Percentiles rank a stretch among this genome's conserved stretches.
Evolutionary conservation across 345 rosid species (phyloP).

Genomic region (Salix udensis): DNA sequence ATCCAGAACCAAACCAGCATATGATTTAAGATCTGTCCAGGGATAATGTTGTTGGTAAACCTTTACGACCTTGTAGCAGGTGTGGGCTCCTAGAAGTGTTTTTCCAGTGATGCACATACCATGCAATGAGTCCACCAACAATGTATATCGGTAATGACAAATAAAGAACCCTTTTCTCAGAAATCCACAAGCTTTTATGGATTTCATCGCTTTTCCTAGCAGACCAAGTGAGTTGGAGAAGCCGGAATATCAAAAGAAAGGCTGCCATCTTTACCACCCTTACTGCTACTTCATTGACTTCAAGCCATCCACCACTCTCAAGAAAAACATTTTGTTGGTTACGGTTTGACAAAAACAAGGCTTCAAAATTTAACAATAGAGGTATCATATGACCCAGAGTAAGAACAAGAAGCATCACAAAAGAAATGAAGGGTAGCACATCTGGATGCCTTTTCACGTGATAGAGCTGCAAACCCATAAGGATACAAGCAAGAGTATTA

Average conservation of each 20-base stretch:
- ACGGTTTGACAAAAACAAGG: slow-evolving; percentile 42
- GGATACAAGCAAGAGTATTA: slow-evolving; percentile 65
- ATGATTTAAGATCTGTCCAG: slow-evolving; percentile 65
- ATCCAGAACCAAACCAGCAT: slow-evolving; percentile 75
- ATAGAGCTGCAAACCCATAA: slow-evolving; percentile 66
- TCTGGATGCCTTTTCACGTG: slow-evolving; percentile 71
- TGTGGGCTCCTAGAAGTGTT: slow-evolving; percentile 25
- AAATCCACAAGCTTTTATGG: slow-evolving; percentile 41
- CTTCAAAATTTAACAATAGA: slow-evolving; percentile 71
- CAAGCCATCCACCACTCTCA: slow-evolving; percentile 74
- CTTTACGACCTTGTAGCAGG: slow-evolving; percentile 13
- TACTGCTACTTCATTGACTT: slow-evolving; percentile 75
- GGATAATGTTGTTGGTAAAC: slow-evolving; percentile 38
- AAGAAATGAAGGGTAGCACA: slow-evolving; percentile 62
- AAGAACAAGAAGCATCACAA: slow-evolving; percentile 57
- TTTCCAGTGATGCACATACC: slow-evolving; percentile 45
- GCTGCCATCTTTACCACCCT: slow-evolving; percentile 78
- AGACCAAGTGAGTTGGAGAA: slow-evolving; percentile 76
- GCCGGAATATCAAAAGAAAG: slow-evolving; percentile 70
- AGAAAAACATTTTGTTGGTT: slow-evolving; percentile 55
- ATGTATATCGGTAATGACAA: slow-evolving; percentile 58
- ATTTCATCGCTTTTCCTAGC: slow-evolving; percentile 43
- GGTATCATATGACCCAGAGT: slow-evolving; percentile 80
- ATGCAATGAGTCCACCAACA: slow-evolving; percentile 59
- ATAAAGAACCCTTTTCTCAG: slow-evolving; percentile 61